Base-by-base conservation (phyloP, 768 basidiomycete species). In the Cyclocybe cylindracea region DNA sequence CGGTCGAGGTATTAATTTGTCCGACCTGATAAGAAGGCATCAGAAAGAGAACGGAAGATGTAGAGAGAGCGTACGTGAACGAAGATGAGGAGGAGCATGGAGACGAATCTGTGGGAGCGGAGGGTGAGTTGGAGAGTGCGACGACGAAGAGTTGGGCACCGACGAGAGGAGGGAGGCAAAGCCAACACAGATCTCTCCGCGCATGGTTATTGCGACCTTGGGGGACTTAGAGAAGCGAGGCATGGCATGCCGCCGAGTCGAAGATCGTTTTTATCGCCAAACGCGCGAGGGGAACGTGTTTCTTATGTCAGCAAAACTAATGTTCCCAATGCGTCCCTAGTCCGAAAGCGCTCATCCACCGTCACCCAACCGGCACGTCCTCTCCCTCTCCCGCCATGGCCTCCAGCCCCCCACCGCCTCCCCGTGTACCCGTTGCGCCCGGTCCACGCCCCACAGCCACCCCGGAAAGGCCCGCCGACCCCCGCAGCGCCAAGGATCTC, bases 111-210 rank as follows among this genome's bases (percentile, higher is more conserved):
- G 57, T 48, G 24, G 24, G 46, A 38, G 52, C 34, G 16, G 35
- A 66, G 54, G 32, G 60, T 60, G 46, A 39, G 45, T 42, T 43
- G 31, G 43, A 39, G 57, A 58, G 32, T 41, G 47, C 57, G 46
- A 49, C 39, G 18, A n/a, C 39, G 40, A 54, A 19, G 43, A 58
- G 46, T 51, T 51, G 41, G 41, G 10, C 35, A 73, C 86, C 51
- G 66, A 89, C 90, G 89, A 85, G 47, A 92, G 73, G 51, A 90
- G 59, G 44, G 89, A 82, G 45, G 85, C 89, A 57, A 82, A 68
- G 50, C 85, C 83, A 39, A 92, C 79, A 67, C 87, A 91, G 54
- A 88, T 59, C 78, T 91, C 89, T 31, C 90, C 90, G 52, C 79
- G 85, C 83, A 91, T 83, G 51, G 40, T 58, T 38, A 53, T 56